Evolutionary conservation across 1,284 basidiomycete species (phyloP), one percentile per base, ranked within the genome.

Genomic region (Megacollybia platyphylla): DNA sequence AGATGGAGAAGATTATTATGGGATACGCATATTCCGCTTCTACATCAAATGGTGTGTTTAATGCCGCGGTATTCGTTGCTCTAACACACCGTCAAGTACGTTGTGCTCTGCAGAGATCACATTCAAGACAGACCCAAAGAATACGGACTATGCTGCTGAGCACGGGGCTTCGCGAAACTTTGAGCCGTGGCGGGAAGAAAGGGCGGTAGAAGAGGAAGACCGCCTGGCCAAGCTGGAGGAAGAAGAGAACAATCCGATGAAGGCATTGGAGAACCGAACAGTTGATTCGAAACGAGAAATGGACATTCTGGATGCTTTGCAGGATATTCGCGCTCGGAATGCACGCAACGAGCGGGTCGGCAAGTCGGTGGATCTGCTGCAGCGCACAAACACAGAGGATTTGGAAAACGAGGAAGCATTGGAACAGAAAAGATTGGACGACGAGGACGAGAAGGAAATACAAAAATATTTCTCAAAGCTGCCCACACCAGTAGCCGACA

Each of bases 91-190:
- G 11, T 15, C 24, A 53, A 86, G 92, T 55, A 92, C 90, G 5
- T 67, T 90, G 37, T 97, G 92, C 59, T 96, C 91, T 2, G 87
- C 93, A 6, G 96, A 99, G 60, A 97, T 99, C 52, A 98, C 96
- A 0, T 99, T 99, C 79, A 97, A 97, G 62, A 98, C 94, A 0
- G 96, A 98, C 59, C 96, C 94, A 7, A 94, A 94, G 72, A 97
- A 96, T 56, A 94, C 91, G 1, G 92, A 97, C 60, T 97, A 96
- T 54, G 51, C 71, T 9, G 87, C 87, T 32, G 92, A 97, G 60
- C 91, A 94, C 56, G 92, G 92, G 28, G 92, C 92, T 20, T 88
- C 83, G 6, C 78, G 92, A 13, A 97, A 96, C 57, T 96, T 94
- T 56, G 92, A 97, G 61, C 87, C 87, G 9, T 91, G 88, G 87